Evolutionary conservation across 2,329 filamentous ascomycete genomes (phyloP), one percentile per base, ranked within the genome.

Genomic region (Talaromyces sp.): DNA sequence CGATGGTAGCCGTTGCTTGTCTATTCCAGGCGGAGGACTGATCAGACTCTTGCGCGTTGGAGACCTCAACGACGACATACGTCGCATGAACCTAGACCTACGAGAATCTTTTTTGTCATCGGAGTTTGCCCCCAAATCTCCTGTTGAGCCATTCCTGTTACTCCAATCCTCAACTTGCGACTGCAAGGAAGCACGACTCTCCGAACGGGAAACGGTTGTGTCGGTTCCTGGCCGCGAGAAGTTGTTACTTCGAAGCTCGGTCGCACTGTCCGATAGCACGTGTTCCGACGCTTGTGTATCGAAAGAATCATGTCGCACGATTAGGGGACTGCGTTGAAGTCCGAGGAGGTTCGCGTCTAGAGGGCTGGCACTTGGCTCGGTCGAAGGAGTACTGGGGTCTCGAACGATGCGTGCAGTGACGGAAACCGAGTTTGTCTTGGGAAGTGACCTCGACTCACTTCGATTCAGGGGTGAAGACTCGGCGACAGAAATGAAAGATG

Each of bases 331-430:
- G 80, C 84, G 73, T 77, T 86, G 78, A 66, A 85, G 74, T 69
- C 83, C 82, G 45, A 83, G 70, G 27, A 69, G 67, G 65, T 70
- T 71, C 2, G 74, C 67, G 58, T 79, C 77, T 5, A 74, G 70
- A 7, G 68, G 67, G 45, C 75, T 71, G 4, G 68, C 11, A 17
- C 67, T 72, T 31, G 69, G 64, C 38, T 76, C 73, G 67, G 66
- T 75, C 66, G 67, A 75, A 77, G 72, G 82, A 79, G 71, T 83
- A 81, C 54, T 77, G 73, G 64, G 82, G 84, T 71, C 90, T 58
- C 92, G 88, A 43, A 96, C 82, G 68, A 96, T 96, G 61, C 89
- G 88, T 58, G 93, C 91, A 19, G 91, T 95, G 11, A 97, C 93
- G 54, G 93, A 93, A n/a, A 96, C 87, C 0, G 92, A 93, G 72